Conservation (phyloP, 2,329 filamentous ascomycete genomes). For the Alternaria solani region DNA sequence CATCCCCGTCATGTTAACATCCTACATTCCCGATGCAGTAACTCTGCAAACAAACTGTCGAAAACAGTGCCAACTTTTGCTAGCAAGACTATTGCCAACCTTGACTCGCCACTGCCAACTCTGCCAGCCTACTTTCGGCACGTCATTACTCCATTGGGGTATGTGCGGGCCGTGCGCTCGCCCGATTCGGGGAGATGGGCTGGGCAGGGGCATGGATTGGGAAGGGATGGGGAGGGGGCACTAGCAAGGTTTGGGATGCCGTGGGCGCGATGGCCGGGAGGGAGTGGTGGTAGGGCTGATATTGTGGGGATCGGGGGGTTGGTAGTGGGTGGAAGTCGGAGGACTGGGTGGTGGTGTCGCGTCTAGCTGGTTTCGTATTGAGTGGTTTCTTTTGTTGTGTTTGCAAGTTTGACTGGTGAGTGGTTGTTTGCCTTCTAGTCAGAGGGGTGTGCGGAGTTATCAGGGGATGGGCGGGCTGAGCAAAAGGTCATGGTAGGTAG, state of each 20-base stretch:
- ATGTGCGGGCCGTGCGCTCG: not conserved
- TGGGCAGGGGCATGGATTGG: not conserved
- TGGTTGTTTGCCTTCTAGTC: not conserved
- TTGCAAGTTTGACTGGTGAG: not conserved
- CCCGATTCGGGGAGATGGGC: not conserved
- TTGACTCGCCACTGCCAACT: slow-evolving; percentile 4
- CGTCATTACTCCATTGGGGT: not conserved
- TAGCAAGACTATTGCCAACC: not conserved
- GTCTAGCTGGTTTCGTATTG: no score
- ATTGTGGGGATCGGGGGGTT: not conserved
- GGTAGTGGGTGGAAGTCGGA: not conserved
- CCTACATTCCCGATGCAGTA: not conserved
- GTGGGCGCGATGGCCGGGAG: not conserved
- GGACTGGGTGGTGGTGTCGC: no score
- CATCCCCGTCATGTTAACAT: not conserved
- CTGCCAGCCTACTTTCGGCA: slow-evolving; percentile 1
- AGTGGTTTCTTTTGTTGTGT: not conserved
- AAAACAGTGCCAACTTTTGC: slow-evolving; percentile 13
- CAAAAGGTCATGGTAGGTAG: not conserved
- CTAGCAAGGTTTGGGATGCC: not conserved
- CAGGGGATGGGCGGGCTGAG: not conserved
- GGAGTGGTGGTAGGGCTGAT: not conserved
- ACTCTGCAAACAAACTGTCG: not conserved
- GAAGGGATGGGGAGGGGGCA: not conserved
- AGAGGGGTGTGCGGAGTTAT: not conserved